Evolutionary conservation across 192 early-diverging fungal species (phyloP).

Genomic region (Coemansia sp.): DNA sequence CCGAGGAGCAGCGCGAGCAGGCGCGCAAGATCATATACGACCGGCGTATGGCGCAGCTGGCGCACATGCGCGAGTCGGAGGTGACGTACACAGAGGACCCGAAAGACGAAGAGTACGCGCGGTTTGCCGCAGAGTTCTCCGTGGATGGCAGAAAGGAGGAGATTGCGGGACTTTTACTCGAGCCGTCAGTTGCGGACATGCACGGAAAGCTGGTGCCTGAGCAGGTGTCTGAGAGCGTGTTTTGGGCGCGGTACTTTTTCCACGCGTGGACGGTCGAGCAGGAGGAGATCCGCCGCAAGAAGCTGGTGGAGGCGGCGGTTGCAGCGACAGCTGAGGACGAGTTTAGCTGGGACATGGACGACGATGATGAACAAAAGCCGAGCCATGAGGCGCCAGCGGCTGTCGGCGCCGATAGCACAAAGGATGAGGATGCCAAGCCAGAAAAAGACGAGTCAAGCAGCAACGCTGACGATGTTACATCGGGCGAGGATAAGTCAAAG

Average conservation of each 20-base stretch:
- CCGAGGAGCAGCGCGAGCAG: constrained; percentile 31
- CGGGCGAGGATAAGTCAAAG: constrained; percentile 1
- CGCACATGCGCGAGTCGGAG: constrained; percentile 27
- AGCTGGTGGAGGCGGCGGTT: constrained; percentile 49
- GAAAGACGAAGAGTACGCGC: constrained; percentile 1
- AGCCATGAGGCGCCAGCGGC: neutral
- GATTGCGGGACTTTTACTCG: constrained; percentile 5
- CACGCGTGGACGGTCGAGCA: constrained; percentile 39
- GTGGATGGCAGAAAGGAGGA: constrained; percentile 8
- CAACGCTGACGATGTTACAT: too few species aligned
- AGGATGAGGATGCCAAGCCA: constrained; percentile 10
- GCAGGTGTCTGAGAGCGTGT: constrained; percentile 20
- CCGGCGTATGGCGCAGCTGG: constrained; percentile 45
- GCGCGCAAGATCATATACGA: constrained; percentile 50
- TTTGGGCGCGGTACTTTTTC: constrained; percentile 50
- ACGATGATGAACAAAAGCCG: constrained; percentile 13
- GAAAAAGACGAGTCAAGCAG: neutral
- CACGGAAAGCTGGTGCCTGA: constrained; percentile 19
- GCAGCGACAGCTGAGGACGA: constrained; percentile 40
- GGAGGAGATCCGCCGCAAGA: constrained; percentile 40
- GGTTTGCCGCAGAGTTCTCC: constrained; percentile 15
- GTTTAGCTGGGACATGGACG: constrained; percentile 48
- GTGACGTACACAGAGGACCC: constrained; percentile 19
- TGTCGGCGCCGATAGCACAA: too few species aligned
- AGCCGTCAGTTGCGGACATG: constrained; percentile 19